Evolutionary conservation across 805 yeast species (phyloP).

Genomic region (Wickerhamomyces strasburgensis): DNA sequence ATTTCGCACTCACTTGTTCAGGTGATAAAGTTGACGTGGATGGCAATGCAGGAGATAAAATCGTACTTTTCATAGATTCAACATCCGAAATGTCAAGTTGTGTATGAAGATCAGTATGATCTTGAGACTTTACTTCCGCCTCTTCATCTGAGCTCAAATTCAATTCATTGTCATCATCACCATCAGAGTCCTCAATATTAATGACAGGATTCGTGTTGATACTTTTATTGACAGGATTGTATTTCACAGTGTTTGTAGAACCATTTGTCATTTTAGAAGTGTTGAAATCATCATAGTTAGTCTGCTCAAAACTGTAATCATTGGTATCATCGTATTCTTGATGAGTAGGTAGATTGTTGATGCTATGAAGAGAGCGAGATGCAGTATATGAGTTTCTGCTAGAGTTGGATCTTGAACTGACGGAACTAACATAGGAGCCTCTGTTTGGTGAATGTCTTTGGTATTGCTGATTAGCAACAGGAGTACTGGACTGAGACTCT

Average conservation of each 20-base stretch:
- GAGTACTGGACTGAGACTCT: too few species aligned
- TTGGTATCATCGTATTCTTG: background rate
- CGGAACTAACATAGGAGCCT: background rate
- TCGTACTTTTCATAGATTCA: slow-evolving; percentile 17
- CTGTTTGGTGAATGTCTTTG: background rate
- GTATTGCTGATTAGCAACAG: background rate
- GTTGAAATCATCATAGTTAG: background rate
- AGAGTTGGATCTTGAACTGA: background rate
- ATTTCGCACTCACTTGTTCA: background rate
- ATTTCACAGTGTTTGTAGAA: background rate
- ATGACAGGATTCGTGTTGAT: background rate
- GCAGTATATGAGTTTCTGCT: background rate
- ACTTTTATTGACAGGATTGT: background rate
- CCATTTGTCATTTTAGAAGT: background rate
- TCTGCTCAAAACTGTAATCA: background rate
- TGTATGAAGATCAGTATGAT: background rate
- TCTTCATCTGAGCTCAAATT: background rate
- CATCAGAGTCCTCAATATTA: background rate
- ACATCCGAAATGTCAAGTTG: slow-evolving; percentile 6
- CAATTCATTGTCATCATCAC: background rate
- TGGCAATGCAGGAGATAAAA: slow-evolving; percentile 9
- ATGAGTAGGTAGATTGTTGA: background rate
- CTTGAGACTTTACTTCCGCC: background rate
- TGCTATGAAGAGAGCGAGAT: too few species aligned
- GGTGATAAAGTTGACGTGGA: slow-evolving; percentile 8